Percentiles rank a stretch among this genome's conserved stretches.
These are phyloP conservation scores for Schoenoplectus triqueter DNA, from an alignment of 202 grass and related monocot genomes.

Conservation along the genomic window DNA sequence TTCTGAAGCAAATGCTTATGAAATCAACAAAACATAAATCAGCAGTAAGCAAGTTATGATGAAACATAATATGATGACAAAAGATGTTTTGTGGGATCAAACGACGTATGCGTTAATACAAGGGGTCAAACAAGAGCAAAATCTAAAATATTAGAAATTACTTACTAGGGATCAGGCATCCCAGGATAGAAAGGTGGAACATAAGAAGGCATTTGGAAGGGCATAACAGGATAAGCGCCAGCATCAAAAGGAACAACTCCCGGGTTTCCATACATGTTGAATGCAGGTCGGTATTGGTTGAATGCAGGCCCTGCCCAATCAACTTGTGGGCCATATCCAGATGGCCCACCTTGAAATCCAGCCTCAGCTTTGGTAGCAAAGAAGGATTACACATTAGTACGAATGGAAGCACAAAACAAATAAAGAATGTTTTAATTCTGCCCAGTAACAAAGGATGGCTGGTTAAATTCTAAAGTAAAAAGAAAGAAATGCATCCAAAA, in stretches of 20 bases:
- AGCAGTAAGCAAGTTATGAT: slow-evolving; percentile 5
- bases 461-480: slow-evolving; percentile 5
- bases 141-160: slow-evolving; percentile 10
- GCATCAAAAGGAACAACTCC: slow-evolving; percentile 30
- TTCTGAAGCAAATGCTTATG: neutral
- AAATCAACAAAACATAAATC: slow-evolving; percentile 21
- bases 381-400: neutral
- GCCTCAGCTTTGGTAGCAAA: slow-evolving; percentile 18
- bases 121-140: neutral
- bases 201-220: slow-evolving; percentile 44
- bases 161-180: slow-evolving; percentile 41
- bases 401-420: slow-evolving; percentile 1
- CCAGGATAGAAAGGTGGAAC: slow-evolving; percentile 38
- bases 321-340: slow-evolving; percentile 36
- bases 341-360: slow-evolving; percentile 37
- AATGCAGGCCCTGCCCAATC: slow-evolving; percentile 41
- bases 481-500: slow-evolving; percentile 6
- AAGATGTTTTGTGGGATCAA: neutral
- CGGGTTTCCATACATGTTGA: slow-evolving; percentile 39
- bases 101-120: neutral
- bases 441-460: neutral
- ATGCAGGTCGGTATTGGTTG: slow-evolving; percentile 37
- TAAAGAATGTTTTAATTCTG: neutral
- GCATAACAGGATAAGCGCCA: slow-evolving; percentile 30
- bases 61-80: neutral